Base-by-base conservation (phyloP, 2,329 filamentous ascomycete genomes). In the Didymellaceae sp. region DNA sequence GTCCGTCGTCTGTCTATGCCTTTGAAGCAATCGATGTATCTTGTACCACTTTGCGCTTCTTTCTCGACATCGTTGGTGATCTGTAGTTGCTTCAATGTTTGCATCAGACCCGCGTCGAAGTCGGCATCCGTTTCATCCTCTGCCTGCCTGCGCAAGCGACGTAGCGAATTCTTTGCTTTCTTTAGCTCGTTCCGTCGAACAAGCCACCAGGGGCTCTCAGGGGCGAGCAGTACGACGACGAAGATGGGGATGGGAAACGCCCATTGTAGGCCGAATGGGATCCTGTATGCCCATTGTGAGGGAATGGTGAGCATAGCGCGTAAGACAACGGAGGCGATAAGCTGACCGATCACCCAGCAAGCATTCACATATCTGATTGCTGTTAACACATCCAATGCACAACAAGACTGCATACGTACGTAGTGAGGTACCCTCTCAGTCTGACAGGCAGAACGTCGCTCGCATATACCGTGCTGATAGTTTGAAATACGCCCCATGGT, bases 1-100 rank as follows among this genome's bases (percentile, higher is more conserved):
- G 90, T 95, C n/a, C 91, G 84, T 44, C 90, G 86, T 40, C 86
- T 78, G 65, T 95, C 86, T 7, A 82, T 81, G 6, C 90, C 89
- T 69, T 81, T 86, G 80, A 95, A 94, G 75, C 90, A 95, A 68
- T 95, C 90, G 61, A 82, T 73, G 72, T 93, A 95, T 41, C 81
- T 85, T 4, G 88, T 83, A 21, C 89, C 89, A 6, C 77, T 76
- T 35, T 55, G 47, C 20, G 89, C 86, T 70, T 82, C 75, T 64
- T 88, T 80, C 68, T 95, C 90, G 7, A 92, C 76, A 0, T 86
- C 86, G 1, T 88, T 90, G 0, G 90, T 95, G 65, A 92, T 88
- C 1, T 89, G 83, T 86, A 96, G 94, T 86, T 93, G 41, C 9
- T 48, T 41, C 21, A 52, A 35, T 6, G 43, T 38, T 16, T 42